phyloP scores from a whole-genome alignment of 1,139 yeast species.

The Kodamaea alishanica region DNA sequence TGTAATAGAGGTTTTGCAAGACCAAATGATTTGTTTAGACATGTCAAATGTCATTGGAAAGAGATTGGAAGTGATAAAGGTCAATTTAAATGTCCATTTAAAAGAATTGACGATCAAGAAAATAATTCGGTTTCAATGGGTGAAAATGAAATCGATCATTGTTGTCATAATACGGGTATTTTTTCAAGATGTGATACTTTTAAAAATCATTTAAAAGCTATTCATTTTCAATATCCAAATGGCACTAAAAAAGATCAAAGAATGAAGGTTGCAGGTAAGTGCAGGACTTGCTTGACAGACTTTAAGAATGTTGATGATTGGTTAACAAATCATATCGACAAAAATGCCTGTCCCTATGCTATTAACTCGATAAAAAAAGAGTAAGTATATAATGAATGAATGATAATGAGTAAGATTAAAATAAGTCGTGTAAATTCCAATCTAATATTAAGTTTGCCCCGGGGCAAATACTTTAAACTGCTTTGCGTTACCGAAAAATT shows the following conservation, averaged over 20 bases:
- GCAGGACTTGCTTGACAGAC: conserved; percentile 67
- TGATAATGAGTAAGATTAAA: neutral
- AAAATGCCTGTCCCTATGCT: conserved; percentile 43
- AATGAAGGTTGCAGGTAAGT: conserved; percentile 60
- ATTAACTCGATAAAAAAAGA: conserved; percentile 11
- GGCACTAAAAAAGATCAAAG: conserved; percentile 84
- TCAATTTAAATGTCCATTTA: conserved; percentile 47
- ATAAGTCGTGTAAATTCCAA: no score
- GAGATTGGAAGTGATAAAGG: conserved; percentile 53
- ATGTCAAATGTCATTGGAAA: conserved; percentile 79
- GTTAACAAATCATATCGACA: conserved; percentile 71
- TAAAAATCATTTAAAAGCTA: conserved; percentile 84
- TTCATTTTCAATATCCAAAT: conserved; percentile 84
- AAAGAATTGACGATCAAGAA: conserved; percentile 17
- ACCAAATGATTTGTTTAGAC: conserved; percentile 81
- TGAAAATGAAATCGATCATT: conserved; percentile 27
- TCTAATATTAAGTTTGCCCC: no score
- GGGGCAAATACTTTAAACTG: no score
- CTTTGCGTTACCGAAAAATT: no score
- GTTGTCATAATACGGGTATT: conserved; percentile 79
- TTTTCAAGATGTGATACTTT: conserved; percentile 88
- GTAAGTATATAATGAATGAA: conserved; percentile 2
- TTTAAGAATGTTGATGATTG: conserved; percentile 75
- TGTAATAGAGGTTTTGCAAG: conserved; percentile 86
- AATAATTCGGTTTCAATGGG: conserved; percentile 5